Evolutionary conservation across 2,329 filamentous ascomycete species (phyloP).

Genomic region (Neonectria sp.): DNA sequence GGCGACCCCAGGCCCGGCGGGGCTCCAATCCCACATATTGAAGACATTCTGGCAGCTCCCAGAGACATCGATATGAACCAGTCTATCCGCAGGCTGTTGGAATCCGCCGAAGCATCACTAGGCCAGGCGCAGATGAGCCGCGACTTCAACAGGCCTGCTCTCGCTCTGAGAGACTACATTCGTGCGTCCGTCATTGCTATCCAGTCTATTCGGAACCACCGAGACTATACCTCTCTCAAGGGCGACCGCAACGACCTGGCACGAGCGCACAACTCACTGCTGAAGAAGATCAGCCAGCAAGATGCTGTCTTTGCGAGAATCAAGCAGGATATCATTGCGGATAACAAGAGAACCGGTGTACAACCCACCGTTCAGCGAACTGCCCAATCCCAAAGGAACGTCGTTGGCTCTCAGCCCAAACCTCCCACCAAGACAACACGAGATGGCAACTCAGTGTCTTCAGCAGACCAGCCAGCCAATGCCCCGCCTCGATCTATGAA

Average conservation of each 20-base stretch:
- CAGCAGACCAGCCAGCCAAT: slow-evolving; percentile 34
- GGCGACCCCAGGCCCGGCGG: slow-evolving; percentile 43
- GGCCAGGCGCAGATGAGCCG: slow-evolving; percentile 74
- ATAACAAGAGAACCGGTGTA: slow-evolving; percentile 75
- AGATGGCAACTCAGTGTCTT: slow-evolving; percentile 31
- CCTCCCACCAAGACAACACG: slow-evolving; percentile 36
- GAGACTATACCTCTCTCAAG: slow-evolving; percentile 78
- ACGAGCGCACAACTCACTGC: slow-evolving; percentile 65
- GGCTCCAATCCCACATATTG: slow-evolving; percentile 65
- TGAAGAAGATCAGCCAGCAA: slow-evolving; percentile 65
- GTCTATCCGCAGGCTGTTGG: slow-evolving; percentile 68
- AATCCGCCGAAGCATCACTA: slow-evolving; percentile 67
- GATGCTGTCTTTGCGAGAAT: slow-evolving; percentile 69
- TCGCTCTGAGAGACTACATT: slow-evolving; percentile 88
- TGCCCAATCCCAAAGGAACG: slow-evolving; percentile 34
- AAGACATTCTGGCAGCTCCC: slow-evolving; percentile 64
- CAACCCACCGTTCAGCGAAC: slow-evolving; percentile 54
- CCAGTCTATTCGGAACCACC: slow-evolving; percentile 82
- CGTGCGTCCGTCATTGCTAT: slow-evolving; percentile 85
- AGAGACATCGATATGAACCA: slow-evolving; percentile 64
- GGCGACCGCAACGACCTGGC: slow-evolving; percentile 65
- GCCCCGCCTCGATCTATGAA: slow-evolving; percentile 37
- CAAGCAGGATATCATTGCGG: slow-evolving; percentile 72
- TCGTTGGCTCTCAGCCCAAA: slow-evolving; percentile 22
- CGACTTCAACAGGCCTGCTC: slow-evolving; percentile 77